Base-by-base conservation (phyloP, 169 alveolate species). In the Plasmodium fragile region DNA sequence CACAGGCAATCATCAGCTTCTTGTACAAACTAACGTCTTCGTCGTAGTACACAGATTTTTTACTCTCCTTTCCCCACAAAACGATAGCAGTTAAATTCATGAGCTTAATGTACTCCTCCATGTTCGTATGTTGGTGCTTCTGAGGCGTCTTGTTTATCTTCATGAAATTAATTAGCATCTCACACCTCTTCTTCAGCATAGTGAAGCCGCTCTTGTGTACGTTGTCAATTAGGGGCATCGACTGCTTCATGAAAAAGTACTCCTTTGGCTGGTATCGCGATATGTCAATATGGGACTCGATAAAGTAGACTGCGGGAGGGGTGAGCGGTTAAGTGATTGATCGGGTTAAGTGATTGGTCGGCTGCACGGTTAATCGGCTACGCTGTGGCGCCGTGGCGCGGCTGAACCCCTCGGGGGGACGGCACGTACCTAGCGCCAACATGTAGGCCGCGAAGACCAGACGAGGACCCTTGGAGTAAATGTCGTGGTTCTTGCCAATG, bases 21-120 rank as follows among this genome's bases (percentile, higher is more conserved):
- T 55, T 85, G 72, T 85, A 85, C 69, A 85, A 30, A 52, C 85
- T 73, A 3, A 85, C 93, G n/a, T 85, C 55, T 1, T 32, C 41
- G 16, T 85, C 93, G 28, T 85, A 85, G 71, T 52, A 85, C 10
- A 85, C 77, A 0, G 93, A 85, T 2, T 85, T 85, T 71, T 85
- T 85, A 18, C 93, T 77, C 45, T 85, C 93, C 43, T 85, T 85
- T 28, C 81, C 93, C 93, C 93, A 85, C 30, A 85, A 75, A 13
- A 75, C 53, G 13, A 85, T 55, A 1, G 70, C 65, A 10, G 69
- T 32, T n/a, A 85, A 53, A 16, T 55, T 77, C 65, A 85, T 52
- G 6, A 85, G 22, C 69, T 85, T 85, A n/a, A 75, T 85, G 7
- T 69, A 52, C 43, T 85, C 93, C 65, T 85, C 93, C 13, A 77